These are phyloP conservation scores for Chrysopogon serrulatus DNA, from an alignment of 176 grass and related monocot genomes.

Conservation along the genomic window DNA sequence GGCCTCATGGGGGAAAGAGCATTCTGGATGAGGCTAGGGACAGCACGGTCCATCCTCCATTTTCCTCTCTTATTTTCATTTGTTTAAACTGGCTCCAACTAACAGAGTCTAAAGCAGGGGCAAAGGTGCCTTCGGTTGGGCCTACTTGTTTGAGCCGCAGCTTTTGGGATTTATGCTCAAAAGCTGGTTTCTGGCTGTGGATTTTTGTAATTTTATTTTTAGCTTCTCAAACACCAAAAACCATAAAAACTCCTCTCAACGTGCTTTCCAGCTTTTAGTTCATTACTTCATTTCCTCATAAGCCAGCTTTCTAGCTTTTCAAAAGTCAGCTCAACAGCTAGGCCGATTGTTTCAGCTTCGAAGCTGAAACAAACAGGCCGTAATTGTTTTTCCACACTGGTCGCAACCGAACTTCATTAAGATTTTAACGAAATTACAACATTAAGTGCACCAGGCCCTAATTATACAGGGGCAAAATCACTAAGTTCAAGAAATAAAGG, in stretches of 20 bases:
- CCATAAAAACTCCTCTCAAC: not conserved
- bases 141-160: not conserved
- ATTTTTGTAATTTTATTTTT: not conserved
- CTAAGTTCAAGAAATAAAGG: not conserved
- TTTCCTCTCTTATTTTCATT: not conserved
- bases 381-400: no score
- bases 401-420: no score
- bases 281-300: not conserved
- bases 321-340: not conserved
- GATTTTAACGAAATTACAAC: no score
- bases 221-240: not conserved
- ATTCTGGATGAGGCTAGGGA: not conserved
- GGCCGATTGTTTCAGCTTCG: not conserved
- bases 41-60: not conserved
- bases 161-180: not conserved
- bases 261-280: not conserved
- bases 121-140: not conserved
- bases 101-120: not conserved
- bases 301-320: not conserved
- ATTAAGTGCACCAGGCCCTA: no score
- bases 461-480: not conserved
- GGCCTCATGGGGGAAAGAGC: not conserved
- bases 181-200: not conserved
- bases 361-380: not conserved
- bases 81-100: not conserved